Percentiles rank a stretch among this genome's conserved stretches.
Conservation (phyloP, 2,329 filamentous ascomycete species). For the Alternaria brassicae region DNA sequence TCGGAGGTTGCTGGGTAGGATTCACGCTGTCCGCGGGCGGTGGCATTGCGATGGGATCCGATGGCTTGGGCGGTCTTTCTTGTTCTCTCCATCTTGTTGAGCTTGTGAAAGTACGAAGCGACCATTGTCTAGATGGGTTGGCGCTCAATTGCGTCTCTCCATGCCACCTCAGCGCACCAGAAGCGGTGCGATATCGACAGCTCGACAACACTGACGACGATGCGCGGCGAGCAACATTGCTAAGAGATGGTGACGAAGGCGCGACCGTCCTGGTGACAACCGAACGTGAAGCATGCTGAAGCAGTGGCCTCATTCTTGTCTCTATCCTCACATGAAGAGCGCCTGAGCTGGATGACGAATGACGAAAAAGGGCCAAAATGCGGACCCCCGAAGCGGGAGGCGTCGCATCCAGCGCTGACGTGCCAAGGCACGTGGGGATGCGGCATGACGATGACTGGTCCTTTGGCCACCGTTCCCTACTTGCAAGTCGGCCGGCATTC, state of each 20-base stretch:
- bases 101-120: constrained; percentile 28
- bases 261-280: constrained; percentile 28
- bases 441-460: constrained; percentile 25
- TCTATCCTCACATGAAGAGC: constrained; percentile 34
- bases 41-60: constrained; percentile 30
- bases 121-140: constrained; percentile 1
- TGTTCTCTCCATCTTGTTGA: constrained; percentile 32
- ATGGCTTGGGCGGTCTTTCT: constrained; percentile 21
- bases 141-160: constrained; percentile 12
- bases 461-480: constrained; percentile 6
- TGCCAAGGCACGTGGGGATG: constrained; percentile 36
- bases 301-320: constrained; percentile 50
- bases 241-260: constrained; percentile 20
- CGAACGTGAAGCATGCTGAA: constrained; percentile 51
- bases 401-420: constrained; percentile 30
- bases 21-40: constrained; percentile 26
- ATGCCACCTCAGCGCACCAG: constrained; percentile 17
- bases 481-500: constrained; percentile 29
- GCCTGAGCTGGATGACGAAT: constrained; percentile 19
- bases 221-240: constrained; percentile 13
- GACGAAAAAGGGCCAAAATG: constrained; percentile 21
- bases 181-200: constrained; percentile 41
- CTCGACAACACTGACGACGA: constrained; percentile 39
- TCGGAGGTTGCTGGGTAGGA: constrained; percentile 10
- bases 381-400: constrained; percentile 12